These are phyloP conservation scores for Acacia confusa DNA, from an alignment of 306 rosid genomes.

Conservation along the genomic window DNA sequence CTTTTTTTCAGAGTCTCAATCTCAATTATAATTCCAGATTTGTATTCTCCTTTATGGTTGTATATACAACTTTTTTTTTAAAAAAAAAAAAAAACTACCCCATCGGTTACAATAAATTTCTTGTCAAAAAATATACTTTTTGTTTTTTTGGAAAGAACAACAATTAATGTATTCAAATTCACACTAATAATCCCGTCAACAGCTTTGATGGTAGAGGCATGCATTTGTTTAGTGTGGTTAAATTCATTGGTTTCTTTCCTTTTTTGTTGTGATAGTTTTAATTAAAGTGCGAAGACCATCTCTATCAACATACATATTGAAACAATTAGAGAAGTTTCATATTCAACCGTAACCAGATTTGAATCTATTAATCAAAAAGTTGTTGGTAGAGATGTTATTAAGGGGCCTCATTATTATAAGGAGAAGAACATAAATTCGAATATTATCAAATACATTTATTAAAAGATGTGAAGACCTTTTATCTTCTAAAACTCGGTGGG, in stretches of 20 bases:
- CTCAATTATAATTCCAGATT: not conserved
- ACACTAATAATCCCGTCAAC: not conserved
- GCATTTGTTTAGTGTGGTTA: not conserved
- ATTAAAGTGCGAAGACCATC: not conserved
- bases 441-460: too few species aligned
- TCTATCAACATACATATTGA: too few species aligned
- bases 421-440: too few species aligned
- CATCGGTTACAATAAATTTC: not conserved
- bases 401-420: too few species aligned
- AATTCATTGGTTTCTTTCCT: not conserved
- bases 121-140: not conserved
- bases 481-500: fast-evolving
- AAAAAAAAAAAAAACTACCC: not conserved
- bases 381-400: too few species aligned
- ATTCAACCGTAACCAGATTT: too few species aligned
- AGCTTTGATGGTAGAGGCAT: not conserved
- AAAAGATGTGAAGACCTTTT: too few species aligned
- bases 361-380: too few species aligned
- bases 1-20: not conserved
- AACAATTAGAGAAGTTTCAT: too few species aligned
- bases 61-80: not conserved
- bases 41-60: not conserved
- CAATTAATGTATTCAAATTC: not conserved
- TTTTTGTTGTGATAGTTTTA: not conserved
- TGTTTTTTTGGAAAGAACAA: too few species aligned